phyloP scores from a whole-genome alignment of 2,329 filamentous ascomycete genomes.

The Anthostomella pinea region DNA sequence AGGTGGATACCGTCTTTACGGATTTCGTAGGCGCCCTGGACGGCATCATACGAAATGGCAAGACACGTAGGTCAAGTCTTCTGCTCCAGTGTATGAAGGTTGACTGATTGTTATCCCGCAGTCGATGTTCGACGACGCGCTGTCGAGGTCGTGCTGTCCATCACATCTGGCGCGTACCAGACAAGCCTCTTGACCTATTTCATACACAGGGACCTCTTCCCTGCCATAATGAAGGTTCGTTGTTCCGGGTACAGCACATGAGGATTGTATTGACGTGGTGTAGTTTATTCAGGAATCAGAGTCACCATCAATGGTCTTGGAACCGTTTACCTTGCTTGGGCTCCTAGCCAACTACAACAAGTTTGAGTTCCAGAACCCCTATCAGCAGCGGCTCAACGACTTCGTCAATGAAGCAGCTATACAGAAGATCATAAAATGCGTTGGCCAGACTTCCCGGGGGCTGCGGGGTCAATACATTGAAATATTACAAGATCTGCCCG shows the following conservation, averaged over 20 bases:
- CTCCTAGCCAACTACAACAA: constrained; percentile 98
- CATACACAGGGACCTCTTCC: constrained; percentile 90
- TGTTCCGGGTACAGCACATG: not conserved
- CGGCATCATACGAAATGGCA: constrained; percentile 73
- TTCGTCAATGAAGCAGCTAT: constrained; percentile 93
- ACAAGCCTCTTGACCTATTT: constrained; percentile 93
- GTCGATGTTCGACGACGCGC: constrained; percentile 76
- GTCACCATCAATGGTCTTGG: constrained; percentile 58
- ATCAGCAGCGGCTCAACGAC: constrained; percentile 85
- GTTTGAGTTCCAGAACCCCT: constrained; percentile 97
- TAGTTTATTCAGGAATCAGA: constrained; percentile 82
- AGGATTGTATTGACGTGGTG: constrained; percentile 16
- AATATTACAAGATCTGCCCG: constrained; percentile 84
- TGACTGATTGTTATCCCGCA: constrained; percentile 37
- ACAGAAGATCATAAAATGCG: constrained; percentile 72
- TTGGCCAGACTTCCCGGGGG: constrained; percentile 68
- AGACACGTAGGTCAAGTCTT: constrained; percentile 54
- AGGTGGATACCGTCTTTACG: constrained; percentile 81
- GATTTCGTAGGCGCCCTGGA: constrained; percentile 86
- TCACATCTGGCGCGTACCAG: constrained; percentile 92
- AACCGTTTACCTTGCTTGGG: constrained; percentile 80
- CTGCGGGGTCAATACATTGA: constrained; percentile 76
- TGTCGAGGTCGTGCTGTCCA: constrained; percentile 74
- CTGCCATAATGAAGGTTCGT: constrained; percentile 84
- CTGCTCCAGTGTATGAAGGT: not conserved